Evolutionary conservation across 78 protist genomes (phyloP), one percentile per base, ranked within the genome.

Genomic region (Tieghemostelium lacteum): DNA sequence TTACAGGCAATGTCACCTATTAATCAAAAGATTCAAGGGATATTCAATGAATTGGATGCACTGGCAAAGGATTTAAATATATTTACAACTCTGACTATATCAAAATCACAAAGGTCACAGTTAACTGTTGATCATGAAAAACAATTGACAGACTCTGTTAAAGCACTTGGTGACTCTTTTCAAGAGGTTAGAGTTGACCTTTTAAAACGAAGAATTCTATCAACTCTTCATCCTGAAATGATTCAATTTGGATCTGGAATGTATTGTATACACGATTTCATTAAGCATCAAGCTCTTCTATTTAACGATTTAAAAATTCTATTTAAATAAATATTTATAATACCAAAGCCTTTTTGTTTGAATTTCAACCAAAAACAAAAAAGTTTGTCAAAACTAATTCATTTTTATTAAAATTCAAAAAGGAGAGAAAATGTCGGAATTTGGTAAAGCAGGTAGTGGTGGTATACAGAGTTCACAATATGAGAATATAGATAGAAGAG

Each of bases 401-500:
- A n/a, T n/a, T n/a, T n/a, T n/a, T n/a, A n/a, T n/a, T n/a, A n/a
- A n/a, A n/a, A n/a, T n/a, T n/a, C 5, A 8, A 29, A 12, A 29
- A 60, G 10, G 1, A 39, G 19, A 40, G 12, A 89, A 37, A 63
- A 86, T 83, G 95, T 61, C 75, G 52, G 95, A 78, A n/a, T 74
- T 60, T 77, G 91, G 95, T 58, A 74, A 77, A 75, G 87, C 95
- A 45, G 93, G 95, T 64, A 66, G 83, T 61, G 86, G 92, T 61
- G 95, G 95, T 16, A 34, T 93, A 22, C 72, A 69, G 29, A 76
- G 83, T 73, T 71, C 75, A 28, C 85, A 75, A 75, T 86, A 86
- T 65, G 95, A 64, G 26, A 97, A 96, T 45, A 49, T 93, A 24
- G 98, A 96, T 26, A 66, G 98, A 39, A 61, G 96, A 16, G 98